Evolutionary conservation across 139 green algal genomes (phyloP).

Genomic region (Volvox africanus): DNA sequence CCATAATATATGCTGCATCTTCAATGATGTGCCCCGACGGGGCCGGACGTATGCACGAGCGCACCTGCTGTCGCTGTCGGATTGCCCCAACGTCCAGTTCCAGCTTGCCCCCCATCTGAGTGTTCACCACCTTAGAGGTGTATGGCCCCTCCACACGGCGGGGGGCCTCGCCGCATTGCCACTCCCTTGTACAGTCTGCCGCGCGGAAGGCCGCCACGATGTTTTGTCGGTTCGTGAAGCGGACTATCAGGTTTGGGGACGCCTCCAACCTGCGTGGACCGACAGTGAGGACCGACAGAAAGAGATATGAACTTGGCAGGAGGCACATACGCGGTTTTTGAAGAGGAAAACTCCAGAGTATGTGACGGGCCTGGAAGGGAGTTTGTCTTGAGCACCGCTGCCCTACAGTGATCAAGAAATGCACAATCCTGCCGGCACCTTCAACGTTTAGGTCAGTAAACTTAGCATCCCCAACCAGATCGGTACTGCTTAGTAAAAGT

Average conservation of each 20-base stretch:
- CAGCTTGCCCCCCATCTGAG: slow-evolving; percentile 42
- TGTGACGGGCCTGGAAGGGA: too few species aligned
- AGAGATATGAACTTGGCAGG: too few species aligned
- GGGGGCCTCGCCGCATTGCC: slow-evolving; percentile 57
- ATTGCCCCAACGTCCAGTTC: slow-evolving; percentile 57
- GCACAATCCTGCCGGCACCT: too few species aligned
- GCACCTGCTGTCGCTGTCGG: slow-evolving; percentile 51
- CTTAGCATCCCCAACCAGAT: too few species aligned
- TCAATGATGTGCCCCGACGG: neutral
- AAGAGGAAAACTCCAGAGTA: too few species aligned
- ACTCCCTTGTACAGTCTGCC: slow-evolving; percentile 1
- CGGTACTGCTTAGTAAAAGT: too few species aligned
- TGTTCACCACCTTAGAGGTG: slow-evolving; percentile 46
- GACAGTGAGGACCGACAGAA: too few species aligned
- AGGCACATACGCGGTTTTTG: too few species aligned
- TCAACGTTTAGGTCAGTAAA: too few species aligned
- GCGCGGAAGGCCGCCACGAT: slow-evolving; percentile 27
- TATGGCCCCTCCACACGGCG: slow-evolving; percentile 47
- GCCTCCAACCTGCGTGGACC: neutral
- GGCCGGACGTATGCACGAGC: neutral
- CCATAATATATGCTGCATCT: neutral
- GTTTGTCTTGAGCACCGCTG: too few species aligned
- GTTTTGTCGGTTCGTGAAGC: slow-evolving; percentile 13
- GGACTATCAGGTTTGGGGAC: neutral
- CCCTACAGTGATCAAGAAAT: too few species aligned